Conservation (phyloP, 148 eudicot species). For the Drosera capensis region DNA sequence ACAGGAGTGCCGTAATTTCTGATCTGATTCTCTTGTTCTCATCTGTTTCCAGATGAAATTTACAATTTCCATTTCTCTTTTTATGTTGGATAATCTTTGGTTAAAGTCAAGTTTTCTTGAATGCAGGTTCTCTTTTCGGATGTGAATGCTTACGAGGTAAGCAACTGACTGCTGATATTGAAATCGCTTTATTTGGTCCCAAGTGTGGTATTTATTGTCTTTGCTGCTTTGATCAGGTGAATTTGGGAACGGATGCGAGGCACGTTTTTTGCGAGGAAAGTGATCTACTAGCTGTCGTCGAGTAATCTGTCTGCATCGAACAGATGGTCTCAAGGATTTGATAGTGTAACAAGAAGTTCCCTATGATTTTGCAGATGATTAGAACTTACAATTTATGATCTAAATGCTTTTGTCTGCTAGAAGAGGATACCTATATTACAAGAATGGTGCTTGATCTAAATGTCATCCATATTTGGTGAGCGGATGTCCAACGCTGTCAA, state of each 20-base stretch:
- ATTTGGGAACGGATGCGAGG: conserved; percentile 36
- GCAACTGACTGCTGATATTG: neutral
- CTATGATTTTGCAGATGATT: too few species aligned
- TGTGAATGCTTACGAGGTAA: conserved; percentile 82
- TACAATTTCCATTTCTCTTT: conserved; percentile 2
- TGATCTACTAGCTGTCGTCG: conserved; percentile 76
- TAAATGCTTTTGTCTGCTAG: too few species aligned
- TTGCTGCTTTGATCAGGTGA: conserved; percentile 24
- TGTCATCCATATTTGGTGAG: too few species aligned
- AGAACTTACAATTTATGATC: too few species aligned
- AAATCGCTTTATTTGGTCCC: neutral
- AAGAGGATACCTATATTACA: too few species aligned
- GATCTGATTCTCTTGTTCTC: neutral
- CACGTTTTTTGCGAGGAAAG: conserved; percentile 71
- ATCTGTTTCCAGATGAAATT: too few species aligned
- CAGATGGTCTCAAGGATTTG: too few species aligned
- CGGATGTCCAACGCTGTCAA: too few species aligned
- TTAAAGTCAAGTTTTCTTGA: conserved; percentile 3
- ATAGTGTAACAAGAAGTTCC: too few species aligned
- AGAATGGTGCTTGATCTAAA: too few species aligned
- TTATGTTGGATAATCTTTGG: too few species aligned
- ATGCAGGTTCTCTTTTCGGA: conserved; percentile 95
- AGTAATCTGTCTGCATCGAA: too few species aligned
- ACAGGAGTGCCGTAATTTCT: neutral
- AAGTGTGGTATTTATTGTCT: neutral